phyloP scores from a whole-genome alignment of 2,329 filamentous ascomycete genomes.

The Harringtonia aguacate region DNA sequence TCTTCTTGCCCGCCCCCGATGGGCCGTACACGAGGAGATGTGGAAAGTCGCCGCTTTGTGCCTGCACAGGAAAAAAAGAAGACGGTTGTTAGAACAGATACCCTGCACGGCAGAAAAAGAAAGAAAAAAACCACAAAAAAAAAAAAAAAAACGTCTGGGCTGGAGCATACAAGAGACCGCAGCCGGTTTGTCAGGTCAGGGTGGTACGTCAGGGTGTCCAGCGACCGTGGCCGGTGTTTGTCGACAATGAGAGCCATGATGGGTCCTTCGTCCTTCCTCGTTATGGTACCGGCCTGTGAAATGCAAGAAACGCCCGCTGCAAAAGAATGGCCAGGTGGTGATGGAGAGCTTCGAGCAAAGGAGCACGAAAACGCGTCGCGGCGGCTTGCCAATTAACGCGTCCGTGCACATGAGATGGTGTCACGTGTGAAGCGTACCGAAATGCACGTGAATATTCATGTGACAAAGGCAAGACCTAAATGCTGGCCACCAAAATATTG shows the following conservation, averaged over 20 bases:
- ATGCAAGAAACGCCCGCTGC: too few relatives aligned
- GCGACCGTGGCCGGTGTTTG: slow-evolving; percentile 61
- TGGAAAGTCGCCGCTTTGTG: slow-evolving; percentile 93
- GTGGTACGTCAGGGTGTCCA: slow-evolving; percentile 78
- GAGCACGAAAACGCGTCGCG: background rate
- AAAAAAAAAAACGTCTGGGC: background rate
- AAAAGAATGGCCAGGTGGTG: too few relatives aligned
- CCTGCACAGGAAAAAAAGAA: slow-evolving; percentile 47
- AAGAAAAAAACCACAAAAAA: background rate
- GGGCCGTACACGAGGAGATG: slow-evolving; percentile 96
- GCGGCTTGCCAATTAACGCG: background rate
- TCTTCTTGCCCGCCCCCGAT: slow-evolving; percentile 95
- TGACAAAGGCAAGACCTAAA: too few relatives aligned
- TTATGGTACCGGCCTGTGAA: too few relatives aligned
- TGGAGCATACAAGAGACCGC: slow-evolving; percentile 60
- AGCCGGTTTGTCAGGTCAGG: slow-evolving; percentile 78
- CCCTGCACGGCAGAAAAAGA: background rate
- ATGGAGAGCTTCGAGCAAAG: too few relatives aligned
- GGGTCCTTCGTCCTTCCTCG: slow-evolving; percentile 1
- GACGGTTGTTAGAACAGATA: background rate
- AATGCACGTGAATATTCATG: background rate
- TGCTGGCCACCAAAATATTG: background rate
- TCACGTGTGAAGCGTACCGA: too few relatives aligned
- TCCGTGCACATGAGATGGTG: too few relatives aligned
- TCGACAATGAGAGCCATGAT: slow-evolving; percentile 60